Base-by-base conservation (phyloP, 192 early-diverging fungal species). In the Gorgonomyces haynaldii region DNA sequence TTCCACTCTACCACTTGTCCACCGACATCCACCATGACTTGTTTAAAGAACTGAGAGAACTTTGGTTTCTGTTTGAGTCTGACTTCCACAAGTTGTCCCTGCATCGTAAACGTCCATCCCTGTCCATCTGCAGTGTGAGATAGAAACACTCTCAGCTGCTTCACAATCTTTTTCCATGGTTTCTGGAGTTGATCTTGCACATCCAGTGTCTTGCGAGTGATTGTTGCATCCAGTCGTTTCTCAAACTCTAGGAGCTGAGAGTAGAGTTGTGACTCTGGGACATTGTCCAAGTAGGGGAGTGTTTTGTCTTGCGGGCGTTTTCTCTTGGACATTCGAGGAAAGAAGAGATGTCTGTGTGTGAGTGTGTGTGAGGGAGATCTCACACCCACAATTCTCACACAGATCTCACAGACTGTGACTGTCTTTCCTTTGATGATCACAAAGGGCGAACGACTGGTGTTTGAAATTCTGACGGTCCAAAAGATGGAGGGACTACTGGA, bases 251-350 rank as follows among this genome's bases (percentile, higher is more conserved):
- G 75, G 17, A 98, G 69, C 48, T 91, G 79, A 21, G 73, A 79
- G 57, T 90, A 94, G 22, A 94, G 65, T 27, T 73, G 79, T 22
- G 95, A 89, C 62, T 98, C 95, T 7, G 91, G 90, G 24, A 98
- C 83, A 64, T 83, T n/a, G n/a, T n/a, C n/a, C n/a, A n/a, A n/a
- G n/a, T n/a, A n/a, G n/a, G 65, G 59, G 2, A 67, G 51, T 4
- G 47, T 37, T 37, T 47, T 42, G 19, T 67, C 65, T 45, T 50
- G 50, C 15, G 65, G 65, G 25, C 47, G 9, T 32, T 62, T 66
- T 30, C 56, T 27, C 50, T 57, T 66, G 32, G 7, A 62, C n/a
- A n/a, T n/a, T n/a, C n/a, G n/a, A n/a, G n/a, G n/a, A n/a, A n/a
- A n/a, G n/a, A n/a, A n/a, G n/a, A n/a, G n/a, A n/a, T n/a, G n/a